Base-by-base conservation (phyloP, 2,329 filamentous ascomycete genomes). In the Pezicula radicicola region DNA sequence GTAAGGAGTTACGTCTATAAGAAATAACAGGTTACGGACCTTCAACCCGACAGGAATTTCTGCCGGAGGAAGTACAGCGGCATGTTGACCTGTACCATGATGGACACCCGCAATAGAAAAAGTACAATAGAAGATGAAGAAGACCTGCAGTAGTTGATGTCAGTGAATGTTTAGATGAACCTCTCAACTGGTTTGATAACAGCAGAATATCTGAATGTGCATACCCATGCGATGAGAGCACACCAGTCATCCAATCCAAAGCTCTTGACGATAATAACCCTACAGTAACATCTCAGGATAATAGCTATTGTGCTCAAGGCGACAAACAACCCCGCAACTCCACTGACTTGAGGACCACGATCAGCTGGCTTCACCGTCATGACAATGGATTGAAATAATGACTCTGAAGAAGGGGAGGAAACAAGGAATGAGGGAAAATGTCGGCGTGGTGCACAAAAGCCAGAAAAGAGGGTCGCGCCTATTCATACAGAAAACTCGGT, bases 251-350 rank as follows among this genome's bases (percentile, higher is more conserved):
- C 63, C 33, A 56, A 41, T 7, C 62, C 62, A 56, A 65, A 65
- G n/a, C 48, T 56, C 51, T 61, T 62, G 16, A 59, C 55, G n/a
- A 62, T 25, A 10, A 59, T n/a, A 7, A 49, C 51, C 28, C 63
- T 53, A 44, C 53, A 57, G 47, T 65, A 64, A 37, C 56, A 58
- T 46, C 63, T 49, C 16, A 62, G 19, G 12, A 44, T 28, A 19
- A 65, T 55, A 8, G 58, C 49, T 36, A 64, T 44, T 12, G 67
- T 65, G 6, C 64, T 65, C 8, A 74, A 42, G 5, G 68, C 50
- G 15, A 75, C 39, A 43, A 75, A 71, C 4, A 66, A 55, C 48
- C 60, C 55, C 36, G 70, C 54, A 49, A 74, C 65, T 10, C 71
- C 64, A 16, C 71, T 21, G 52, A 63, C 51, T 45, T 64, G 50